Base-by-base conservation (phyloP, 2,329 filamentous ascomycete species). In the Cytospora piceae region DNA sequence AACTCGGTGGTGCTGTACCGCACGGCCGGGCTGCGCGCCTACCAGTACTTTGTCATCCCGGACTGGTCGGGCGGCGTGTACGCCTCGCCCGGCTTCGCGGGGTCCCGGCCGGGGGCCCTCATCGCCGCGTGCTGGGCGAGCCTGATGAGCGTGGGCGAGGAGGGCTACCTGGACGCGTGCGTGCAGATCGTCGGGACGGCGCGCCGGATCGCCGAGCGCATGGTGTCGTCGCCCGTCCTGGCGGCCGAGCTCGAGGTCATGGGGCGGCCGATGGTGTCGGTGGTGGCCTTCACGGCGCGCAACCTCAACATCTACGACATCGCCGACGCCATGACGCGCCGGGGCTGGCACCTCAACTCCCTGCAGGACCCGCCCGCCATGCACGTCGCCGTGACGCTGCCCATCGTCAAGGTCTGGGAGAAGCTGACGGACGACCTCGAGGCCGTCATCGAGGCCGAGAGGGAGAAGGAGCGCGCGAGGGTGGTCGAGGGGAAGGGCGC, bases 31-130 rank as follows among this genome's bases (percentile, higher is more conserved):
- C 86, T 96, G 70, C 88, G 95, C 71, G 87, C 88, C 65, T 94
- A 97, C 78, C 95, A 99, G 79, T 99, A 99, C 83, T 99, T 97
- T 78, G 90, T 99, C 75, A 92, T 90, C 37, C 90, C 95, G 8
- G 92, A 96, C 79, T 99, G 95, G 95, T 89, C 91, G 12, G 95
- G 95, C 67, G 95, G 95, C 72, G 93, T 99, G 11, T 99, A 99
- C 77, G 95, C 93, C 51, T 96, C 92, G 1, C 95, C 95, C 0
- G 91, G 90, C 6, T 91, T 98, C 61, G 94, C 95, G 0, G 95
- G 95, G 7, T 96, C 92, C 1, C 88, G 95, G 0, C 94, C 95
- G 0, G 95, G 95, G 56, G 94, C 95, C 2, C 83, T 99, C 64
- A 99, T 99, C 70, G 95, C 95, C 1, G 94, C 92, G 57, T 97